phyloP scores from a whole-genome alignment of 2,329 filamentous ascomycete genomes.

The Claviceps maximensis region DNA sequence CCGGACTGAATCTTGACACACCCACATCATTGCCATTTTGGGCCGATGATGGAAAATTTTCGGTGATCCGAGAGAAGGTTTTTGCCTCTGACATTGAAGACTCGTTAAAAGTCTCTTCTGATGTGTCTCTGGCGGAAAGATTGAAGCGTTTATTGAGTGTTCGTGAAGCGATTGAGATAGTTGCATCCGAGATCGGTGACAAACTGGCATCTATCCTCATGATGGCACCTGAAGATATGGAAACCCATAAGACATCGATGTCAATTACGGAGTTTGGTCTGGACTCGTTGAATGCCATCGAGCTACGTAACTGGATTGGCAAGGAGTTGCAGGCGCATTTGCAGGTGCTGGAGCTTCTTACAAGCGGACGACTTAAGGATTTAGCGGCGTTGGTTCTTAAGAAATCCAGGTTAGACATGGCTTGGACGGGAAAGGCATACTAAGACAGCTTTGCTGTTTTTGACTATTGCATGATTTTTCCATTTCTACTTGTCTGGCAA shows the following conservation, averaged over 20 bases:
- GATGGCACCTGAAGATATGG: slow-evolving; percentile 14
- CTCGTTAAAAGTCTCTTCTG: background rate
- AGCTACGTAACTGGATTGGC: slow-evolving; percentile 38
- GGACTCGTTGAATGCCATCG: slow-evolving; percentile 37
- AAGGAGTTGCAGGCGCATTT: slow-evolving; percentile 28
- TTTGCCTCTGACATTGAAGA: slow-evolving; percentile 7
- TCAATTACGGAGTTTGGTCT: slow-evolving; percentile 19
- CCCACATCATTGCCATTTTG: slow-evolving; percentile 31
- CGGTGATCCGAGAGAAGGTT: slow-evolving; percentile 28
- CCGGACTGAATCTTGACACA: slow-evolving; percentile 33
- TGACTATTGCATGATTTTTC: too few species aligned
- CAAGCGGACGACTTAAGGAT: slow-evolving; percentile 27
- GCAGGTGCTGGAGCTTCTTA: slow-evolving; percentile 42
- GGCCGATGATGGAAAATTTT: slow-evolving; percentile 41
- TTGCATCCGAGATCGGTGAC: slow-evolving; percentile 11
- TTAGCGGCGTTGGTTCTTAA: slow-evolving; percentile 13
- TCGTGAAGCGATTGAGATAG: slow-evolving; percentile 14
- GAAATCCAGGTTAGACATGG: slow-evolving; percentile 13
- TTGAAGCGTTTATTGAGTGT: slow-evolving; percentile 6
- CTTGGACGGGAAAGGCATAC: slow-evolving; percentile 5
- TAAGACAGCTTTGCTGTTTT: background rate
- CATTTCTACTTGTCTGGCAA: too few species aligned
- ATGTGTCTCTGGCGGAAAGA: slow-evolving; percentile 9
- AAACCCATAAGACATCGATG: slow-evolving; percentile 9
- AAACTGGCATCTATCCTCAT: slow-evolving; percentile 24